phyloP scores from a whole-genome alignment of 2,329 filamentous ascomycete genomes.

The Aspergillus udagawae region DNA sequence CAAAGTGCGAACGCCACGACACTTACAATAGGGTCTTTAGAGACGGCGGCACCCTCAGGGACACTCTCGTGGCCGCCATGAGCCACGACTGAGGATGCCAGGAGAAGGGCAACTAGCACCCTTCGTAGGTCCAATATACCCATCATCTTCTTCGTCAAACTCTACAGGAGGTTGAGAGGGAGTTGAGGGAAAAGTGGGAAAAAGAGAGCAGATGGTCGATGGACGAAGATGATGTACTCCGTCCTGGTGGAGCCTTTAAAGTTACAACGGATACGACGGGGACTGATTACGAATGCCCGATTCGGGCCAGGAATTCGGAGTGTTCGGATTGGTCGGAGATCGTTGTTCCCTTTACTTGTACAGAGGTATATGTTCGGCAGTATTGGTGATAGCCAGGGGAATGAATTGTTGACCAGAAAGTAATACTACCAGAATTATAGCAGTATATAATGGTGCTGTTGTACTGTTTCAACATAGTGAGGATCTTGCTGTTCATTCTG shows the following conservation, averaged over 20 bases:
- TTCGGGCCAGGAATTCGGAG: conserved; percentile 4
- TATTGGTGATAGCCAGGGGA: background rate
- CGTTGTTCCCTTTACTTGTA: background rate
- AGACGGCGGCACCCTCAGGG: conserved; percentile 64
- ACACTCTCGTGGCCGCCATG: conserved; percentile 58
- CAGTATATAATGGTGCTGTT: background rate
- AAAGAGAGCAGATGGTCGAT: conserved; percentile 7
- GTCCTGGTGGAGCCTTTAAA: background rate
- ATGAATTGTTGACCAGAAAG: background rate
- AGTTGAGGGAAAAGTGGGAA: conserved; percentile 3
- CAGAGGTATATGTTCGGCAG: background rate
- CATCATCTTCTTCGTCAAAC: background rate
- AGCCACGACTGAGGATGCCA: conserved; percentile 32
- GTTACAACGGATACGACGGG: background rate
- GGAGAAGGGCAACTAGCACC: conserved; percentile 23
- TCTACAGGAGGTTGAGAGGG: background rate
- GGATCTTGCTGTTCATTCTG: background rate
- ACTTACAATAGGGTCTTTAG: conserved; percentile 69
- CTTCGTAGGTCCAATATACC: conserved; percentile 13
- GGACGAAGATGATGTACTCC: background rate
- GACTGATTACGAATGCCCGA: conserved; percentile 2
- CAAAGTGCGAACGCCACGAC: conserved; percentile 4
- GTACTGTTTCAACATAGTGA: background rate
- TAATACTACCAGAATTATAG: background rate
- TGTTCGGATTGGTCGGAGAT: conserved; percentile 8